These are phyloP conservation scores for Albugo laibachii DNA, from an alignment of 352 stramenopile genomes.

Conservation along the genomic window DNA sequence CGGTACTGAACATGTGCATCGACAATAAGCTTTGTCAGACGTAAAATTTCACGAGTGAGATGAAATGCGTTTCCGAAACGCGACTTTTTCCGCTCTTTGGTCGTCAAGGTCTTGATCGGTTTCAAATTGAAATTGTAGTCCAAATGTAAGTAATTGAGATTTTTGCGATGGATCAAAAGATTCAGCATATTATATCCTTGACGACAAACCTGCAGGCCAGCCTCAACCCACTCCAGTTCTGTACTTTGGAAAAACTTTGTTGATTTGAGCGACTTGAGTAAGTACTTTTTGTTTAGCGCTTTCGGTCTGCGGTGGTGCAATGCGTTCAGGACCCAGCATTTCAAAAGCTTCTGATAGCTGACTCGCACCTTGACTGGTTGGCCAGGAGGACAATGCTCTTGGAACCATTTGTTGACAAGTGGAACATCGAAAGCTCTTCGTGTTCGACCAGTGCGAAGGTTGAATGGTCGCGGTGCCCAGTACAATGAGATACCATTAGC, in stretches of 20 bases:
- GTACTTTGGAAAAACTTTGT: conserved; percentile 99
- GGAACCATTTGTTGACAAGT: conserved; percentile 98
- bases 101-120: conserved; percentile 99
- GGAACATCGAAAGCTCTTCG: conserved; percentile 94
- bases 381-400: conserved; percentile 94
- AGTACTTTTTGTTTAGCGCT: conserved; percentile 92
- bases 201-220: conserved; percentile 92
- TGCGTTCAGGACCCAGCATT: conserved; percentile 98
- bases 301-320: conserved; percentile 87
- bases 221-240: conserved; percentile 98
- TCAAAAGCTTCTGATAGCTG: conserved; percentile 99
- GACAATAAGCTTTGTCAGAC: conserved; percentile 98
- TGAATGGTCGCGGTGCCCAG: conserved; percentile 95
- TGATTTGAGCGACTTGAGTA: conserved; percentile 97
- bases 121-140: conserved; percentile 99
- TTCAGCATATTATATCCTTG: conserved; percentile 99
- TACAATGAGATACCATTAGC: conserved; percentile 96
- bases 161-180: conserved; percentile 98
- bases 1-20: conserved; percentile 99
- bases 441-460: conserved; percentile 89
- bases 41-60: conserved; percentile 95
- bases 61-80: conserved; percentile 92
- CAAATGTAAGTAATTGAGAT: conserved; percentile 98
- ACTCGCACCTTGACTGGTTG: conserved; percentile 98
- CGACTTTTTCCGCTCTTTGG: conserved; percentile 99